Percentiles rank a stretch among this genome's conserved stretches.
Conservation (phyloP, 192 early-diverging fungal genomes). For the Fimicolochytrium jonesii region DNA sequence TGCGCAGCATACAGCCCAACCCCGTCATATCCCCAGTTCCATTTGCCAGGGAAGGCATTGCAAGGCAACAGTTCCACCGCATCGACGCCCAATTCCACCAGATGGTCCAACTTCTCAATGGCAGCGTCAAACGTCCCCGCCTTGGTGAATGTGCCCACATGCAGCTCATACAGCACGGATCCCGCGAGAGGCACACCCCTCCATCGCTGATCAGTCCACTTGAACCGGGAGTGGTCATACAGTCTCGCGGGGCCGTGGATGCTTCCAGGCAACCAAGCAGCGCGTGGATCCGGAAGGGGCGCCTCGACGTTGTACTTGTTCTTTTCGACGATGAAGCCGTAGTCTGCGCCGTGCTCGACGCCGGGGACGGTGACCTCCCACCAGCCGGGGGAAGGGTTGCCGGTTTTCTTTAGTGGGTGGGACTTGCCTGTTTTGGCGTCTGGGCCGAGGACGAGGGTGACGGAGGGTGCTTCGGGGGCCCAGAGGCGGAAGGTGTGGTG, state of each 20-base stretch:
- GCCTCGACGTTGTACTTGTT: slow-evolving; percentile 28
- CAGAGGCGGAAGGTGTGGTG: slow-evolving; percentile 23
- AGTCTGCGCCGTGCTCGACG: slow-evolving; percentile 22
- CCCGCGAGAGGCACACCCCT: slow-evolving; percentile 29
- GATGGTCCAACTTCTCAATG: slow-evolving; percentile 23
- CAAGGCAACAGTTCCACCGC: slow-evolving; percentile 27
- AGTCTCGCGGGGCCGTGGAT: slow-evolving; percentile 23
- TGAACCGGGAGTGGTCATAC: slow-evolving; percentile 14
- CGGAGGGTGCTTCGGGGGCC: slow-evolving; percentile 16
- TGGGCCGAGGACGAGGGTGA: slow-evolving; percentile 9
- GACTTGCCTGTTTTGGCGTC: neutral
- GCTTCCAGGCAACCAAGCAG: slow-evolving; percentile 15
- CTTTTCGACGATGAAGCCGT: slow-evolving; percentile 23
- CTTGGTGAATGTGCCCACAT: slow-evolving; percentile 25
- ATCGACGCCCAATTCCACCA: slow-evolving; percentile 18
- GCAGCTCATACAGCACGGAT: slow-evolving; percentile 28
- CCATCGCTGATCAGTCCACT: slow-evolving; percentile 25
- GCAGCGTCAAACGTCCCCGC: slow-evolving; percentile 27
- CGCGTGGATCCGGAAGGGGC: slow-evolving; percentile 26
- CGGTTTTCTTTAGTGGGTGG: slow-evolving; percentile 1
- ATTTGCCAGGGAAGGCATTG: slow-evolving; percentile 30
- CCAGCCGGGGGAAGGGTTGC: slow-evolving; percentile 9
- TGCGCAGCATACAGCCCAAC: slow-evolving; percentile 28
- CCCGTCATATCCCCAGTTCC: slow-evolving; percentile 35
- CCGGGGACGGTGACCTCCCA: slow-evolving; percentile 15